phyloP scores from a whole-genome alignment of 2,329 filamentous ascomycete genomes.

The Paradendryphiella salina region DNA sequence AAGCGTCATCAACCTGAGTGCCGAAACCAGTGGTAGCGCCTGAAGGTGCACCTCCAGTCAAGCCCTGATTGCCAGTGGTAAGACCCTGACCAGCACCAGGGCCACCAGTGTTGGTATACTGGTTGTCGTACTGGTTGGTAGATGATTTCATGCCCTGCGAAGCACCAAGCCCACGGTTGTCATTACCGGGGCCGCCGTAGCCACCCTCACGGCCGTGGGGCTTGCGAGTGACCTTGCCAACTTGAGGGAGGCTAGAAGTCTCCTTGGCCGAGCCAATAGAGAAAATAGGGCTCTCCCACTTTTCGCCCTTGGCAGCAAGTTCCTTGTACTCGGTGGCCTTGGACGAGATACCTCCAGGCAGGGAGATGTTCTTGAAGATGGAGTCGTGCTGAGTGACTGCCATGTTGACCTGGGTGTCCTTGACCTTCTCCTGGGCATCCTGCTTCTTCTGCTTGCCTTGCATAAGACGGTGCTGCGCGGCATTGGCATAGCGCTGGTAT shows the following conservation, averaged over 20 bases:
- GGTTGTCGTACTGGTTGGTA: constrained; percentile 18
- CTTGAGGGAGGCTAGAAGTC: constrained; percentile 69
- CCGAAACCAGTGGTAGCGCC: constrained; percentile 41
- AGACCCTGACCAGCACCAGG: constrained; percentile 13
- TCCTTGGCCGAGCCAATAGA: constrained; percentile 76
- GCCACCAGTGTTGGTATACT: constrained; percentile 21
- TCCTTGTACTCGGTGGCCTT: constrained; percentile 95
- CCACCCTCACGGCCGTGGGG: constrained; percentile 54
- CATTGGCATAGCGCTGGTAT: constrained; percentile 80
- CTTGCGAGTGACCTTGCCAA: constrained; percentile 61
- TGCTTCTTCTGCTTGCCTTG: constrained; percentile 79
- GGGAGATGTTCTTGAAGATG: constrained; percentile 84
- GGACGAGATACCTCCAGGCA: constrained; percentile 85
- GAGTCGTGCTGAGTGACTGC: constrained; percentile 87
- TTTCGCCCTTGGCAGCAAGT: constrained; percentile 81
- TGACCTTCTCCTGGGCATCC: constrained; percentile 50
- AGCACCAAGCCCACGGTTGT: constrained; percentile 23
- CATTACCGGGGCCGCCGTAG: constrained; percentile 25
- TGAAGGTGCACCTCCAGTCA: constrained; percentile 6
- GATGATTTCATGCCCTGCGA: constrained; percentile 20
- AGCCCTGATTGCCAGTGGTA: constrained; percentile 13
- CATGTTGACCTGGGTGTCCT: constrained; percentile 76
- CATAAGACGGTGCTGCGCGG: constrained; percentile 71
- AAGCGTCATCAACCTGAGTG: constrained; percentile 53
- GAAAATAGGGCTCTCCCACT: constrained; percentile 95